phyloP scores from a whole-genome alignment of 495 filamentous ascomycete genomes.

The Penicillium goetzii region DNA sequence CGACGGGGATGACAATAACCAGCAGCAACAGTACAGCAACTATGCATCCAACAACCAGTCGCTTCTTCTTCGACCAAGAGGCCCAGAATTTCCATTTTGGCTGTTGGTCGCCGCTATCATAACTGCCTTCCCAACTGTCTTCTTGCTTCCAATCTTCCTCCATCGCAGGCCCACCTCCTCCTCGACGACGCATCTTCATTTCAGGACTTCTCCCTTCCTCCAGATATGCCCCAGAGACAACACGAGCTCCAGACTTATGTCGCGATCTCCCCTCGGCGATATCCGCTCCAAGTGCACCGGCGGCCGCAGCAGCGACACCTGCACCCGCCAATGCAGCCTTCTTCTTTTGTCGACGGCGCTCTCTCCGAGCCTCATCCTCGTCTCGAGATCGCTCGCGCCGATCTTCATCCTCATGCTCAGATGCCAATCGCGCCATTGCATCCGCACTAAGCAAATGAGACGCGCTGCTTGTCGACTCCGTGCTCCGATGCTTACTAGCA shows the following conservation, averaged over 20 bases:
- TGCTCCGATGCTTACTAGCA: slow-evolving; percentile 44
- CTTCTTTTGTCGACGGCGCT: slow-evolving; percentile 42
- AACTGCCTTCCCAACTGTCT: slow-evolving; percentile 40
- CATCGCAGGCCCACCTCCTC: slow-evolving; percentile 40
- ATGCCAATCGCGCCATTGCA: slow-evolving; percentile 63
- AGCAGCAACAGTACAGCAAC: slow-evolving; percentile 61
- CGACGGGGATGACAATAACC: slow-evolving; percentile 74
- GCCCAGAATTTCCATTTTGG: slow-evolving; percentile 42
- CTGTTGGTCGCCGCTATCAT: slow-evolving; percentile 23
- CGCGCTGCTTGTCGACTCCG: slow-evolving; percentile 45
- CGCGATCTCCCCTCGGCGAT: slow-evolving; percentile 37
- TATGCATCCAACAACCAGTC: slow-evolving; percentile 41
- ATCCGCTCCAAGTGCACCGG: slow-evolving; percentile 28
- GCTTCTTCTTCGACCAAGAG: slow-evolving; percentile 39
- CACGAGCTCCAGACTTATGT: slow-evolving; percentile 55
- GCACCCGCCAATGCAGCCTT: slow-evolving; percentile 33
- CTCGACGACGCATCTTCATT: slow-evolving; percentile 44
- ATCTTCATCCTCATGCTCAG: slow-evolving; percentile 53
- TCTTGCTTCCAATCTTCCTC: slow-evolving; percentile 36
- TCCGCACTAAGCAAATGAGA: slow-evolving; percentile 51
- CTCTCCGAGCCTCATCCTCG: slow-evolving; percentile 40
- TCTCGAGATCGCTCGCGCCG: slow-evolving; percentile 26
- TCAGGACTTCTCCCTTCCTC: slow-evolving; percentile 62
- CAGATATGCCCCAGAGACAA: slow-evolving; percentile 69
- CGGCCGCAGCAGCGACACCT: slow-evolving; percentile 27